A percentile compares a stretch with the other conserved stretches of the same genome.
Conservation (phyloP, 2,329 filamentous ascomycete species). For the Trichoderma sp. region DNA sequence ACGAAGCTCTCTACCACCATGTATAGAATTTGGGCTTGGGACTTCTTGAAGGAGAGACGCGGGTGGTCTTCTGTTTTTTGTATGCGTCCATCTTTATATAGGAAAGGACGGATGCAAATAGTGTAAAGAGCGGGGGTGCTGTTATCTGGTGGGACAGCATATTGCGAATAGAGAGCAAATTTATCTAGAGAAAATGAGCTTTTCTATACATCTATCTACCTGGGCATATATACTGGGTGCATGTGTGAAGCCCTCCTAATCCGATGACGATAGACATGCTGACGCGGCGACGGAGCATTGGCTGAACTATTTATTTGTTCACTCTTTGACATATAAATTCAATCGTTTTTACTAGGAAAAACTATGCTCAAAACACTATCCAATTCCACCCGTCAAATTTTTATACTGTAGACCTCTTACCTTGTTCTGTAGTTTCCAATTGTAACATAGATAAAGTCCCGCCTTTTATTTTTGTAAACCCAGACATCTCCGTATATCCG, state of each 20-base stretch:
- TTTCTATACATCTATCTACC: slow-evolving; percentile 5
- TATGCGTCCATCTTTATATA: slow-evolving; percentile 12
- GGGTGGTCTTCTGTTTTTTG: not conserved
- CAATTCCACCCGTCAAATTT: not conserved
- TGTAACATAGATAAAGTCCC: slow-evolving; percentile 9
- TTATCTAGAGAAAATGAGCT: slow-evolving; percentile 20
- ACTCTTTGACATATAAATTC: not conserved
- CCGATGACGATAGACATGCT: not conserved
- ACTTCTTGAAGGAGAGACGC: not conserved
- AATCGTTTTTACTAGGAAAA: not conserved
- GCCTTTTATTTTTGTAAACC: not conserved
- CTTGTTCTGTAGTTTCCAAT: slow-evolving; percentile 9
- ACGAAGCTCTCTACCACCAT: slow-evolving; percentile 5
- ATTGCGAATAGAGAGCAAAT: slow-evolving; percentile 33
- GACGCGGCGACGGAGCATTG: not conserved
- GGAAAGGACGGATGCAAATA: slow-evolving; percentile 5
- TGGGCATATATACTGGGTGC: not conserved
- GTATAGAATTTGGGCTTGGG: slow-evolving; percentile 18
- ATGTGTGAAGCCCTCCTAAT: not conserved
- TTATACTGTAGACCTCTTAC: not conserved
- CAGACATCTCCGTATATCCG: not conserved
- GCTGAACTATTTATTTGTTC: not conserved
- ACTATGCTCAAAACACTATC: not conserved
- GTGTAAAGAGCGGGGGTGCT: slow-evolving; percentile 27
- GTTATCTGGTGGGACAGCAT: slow-evolving; percentile 28